A percentile compares a stretch with the other conserved stretches of the same genome.
Evolutionary conservation across 768 basidiomycete genomes (phyloP).

Genomic region (Leccinum longicurvipes): DNA sequence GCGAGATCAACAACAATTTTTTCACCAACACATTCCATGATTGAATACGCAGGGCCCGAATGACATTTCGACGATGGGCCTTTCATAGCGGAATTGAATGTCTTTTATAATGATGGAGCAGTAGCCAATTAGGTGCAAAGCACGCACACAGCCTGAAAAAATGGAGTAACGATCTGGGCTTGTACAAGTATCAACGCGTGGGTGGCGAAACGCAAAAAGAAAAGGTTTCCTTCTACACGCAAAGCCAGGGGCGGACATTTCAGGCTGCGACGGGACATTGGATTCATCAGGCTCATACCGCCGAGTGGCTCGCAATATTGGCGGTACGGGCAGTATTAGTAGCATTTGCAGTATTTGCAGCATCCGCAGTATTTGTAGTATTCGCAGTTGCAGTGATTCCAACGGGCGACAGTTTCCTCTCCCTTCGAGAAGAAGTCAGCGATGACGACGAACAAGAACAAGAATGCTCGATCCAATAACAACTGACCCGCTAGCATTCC

Average conservation of each 20-base stretch:
- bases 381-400: slow-evolving; percentile 6
- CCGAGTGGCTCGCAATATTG: neutral
- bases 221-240: neutral
- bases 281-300: neutral
- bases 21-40: no score
- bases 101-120: neutral
- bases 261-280: neutral
- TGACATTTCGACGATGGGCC: no score
- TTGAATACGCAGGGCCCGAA: no score
- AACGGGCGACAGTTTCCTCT: slow-evolving; percentile 18
- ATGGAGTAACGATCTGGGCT: neutral
- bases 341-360: neutral
- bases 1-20: no score
- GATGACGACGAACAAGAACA: neutral
- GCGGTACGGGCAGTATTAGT: neutral
- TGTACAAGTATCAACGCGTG: neutral
- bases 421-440: slow-evolving; percentile 11
- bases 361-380: neutral
- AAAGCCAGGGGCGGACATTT: neutral
- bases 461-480: neutral
- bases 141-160: neutral
- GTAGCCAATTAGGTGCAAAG: neutral
- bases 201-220: neutral
- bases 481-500: slow-evolving; percentile 25
- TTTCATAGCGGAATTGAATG: neutral